phyloP scores from a whole-genome alignment of 257 asterid genomes.

The Nicotiana tabacum region DNA sequence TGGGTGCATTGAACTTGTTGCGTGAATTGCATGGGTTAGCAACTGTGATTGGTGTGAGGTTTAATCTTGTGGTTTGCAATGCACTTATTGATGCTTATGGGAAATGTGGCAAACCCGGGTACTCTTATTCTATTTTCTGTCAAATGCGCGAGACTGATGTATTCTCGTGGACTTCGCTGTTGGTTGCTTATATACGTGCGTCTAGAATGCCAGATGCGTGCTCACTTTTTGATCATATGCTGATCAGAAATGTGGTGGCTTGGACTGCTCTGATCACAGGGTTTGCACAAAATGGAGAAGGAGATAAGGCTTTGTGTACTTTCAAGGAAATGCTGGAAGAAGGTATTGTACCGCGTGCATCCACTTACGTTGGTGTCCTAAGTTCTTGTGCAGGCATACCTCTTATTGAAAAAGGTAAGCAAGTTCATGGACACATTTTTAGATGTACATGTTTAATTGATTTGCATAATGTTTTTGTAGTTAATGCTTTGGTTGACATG shows the following conservation, averaged over 20 bases:
- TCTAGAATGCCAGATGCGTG: conserved; percentile 44
- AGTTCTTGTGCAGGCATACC: conserved; percentile 72
- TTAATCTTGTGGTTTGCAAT: conserved; percentile 46
- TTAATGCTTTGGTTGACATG: conserved; percentile 55
- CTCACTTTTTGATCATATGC: conserved; percentile 41
- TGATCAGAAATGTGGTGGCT: conserved; percentile 46
- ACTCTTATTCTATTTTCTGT: conserved; percentile 34
- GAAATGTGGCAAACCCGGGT: conserved; percentile 38
- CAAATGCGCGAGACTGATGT: conserved; percentile 46
- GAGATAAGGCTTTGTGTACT: conserved; percentile 37
- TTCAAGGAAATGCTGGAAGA: conserved; percentile 49
- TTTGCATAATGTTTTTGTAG: conserved; percentile 32
- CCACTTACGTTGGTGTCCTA: conserved; percentile 40
- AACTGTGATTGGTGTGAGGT: conserved; percentile 30
- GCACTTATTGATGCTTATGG: conserved; percentile 61
- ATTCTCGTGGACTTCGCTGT: conserved; percentile 64
- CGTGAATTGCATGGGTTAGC: conserved; percentile 53
- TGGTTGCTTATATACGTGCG: conserved; percentile 52
- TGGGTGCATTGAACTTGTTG: conserved; percentile 36
- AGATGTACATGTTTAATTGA: conserved; percentile 18
- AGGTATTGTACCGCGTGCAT: conserved; percentile 31
- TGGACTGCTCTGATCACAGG: conserved; percentile 50
- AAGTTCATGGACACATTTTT: conserved; percentile 43
- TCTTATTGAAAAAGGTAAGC: conserved; percentile 48
- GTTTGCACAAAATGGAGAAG: conserved; percentile 41